Base-by-base conservation (phyloP, 345 rosid genomes). In the Odontarrhena argentea region DNA sequence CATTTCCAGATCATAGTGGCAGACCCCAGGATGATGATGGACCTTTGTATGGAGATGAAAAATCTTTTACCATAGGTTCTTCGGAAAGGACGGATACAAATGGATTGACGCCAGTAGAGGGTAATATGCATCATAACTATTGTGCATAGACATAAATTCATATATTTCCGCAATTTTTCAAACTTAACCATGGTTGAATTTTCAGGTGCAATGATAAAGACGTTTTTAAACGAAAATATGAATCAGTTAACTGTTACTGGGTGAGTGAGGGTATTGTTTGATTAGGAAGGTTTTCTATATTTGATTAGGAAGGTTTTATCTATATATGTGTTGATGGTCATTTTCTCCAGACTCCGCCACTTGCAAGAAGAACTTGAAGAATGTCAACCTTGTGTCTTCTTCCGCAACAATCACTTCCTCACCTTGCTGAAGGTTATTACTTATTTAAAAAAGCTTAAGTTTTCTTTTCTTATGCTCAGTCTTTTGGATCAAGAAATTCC, bases 321-420 rank as follows among this genome's bases (percentile, higher is more conserved):
- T 46, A 2, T 32, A 28, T 46, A 52, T 2, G 54, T 4, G 8
- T 34, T 54, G 55, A 25, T 38, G 22, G n/a, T 40, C 40, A 22
- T 55, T 40, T 65, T 18, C 40, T 71, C 64, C 88, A 92, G 98
- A 79, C 90, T 93, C 37, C 83, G 79, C 73, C 70, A 69, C 75
- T 83, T 93, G 61, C 84, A 77, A 79, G 86, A 88, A 38, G 85
- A 81, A 53, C 82, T 90, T 24, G 80, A 80, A 67, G 96, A 93
- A 72, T 78, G 85, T 1, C 91, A 87, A 53, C 91, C 86, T 42
- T 90, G 98, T 78, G 94, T 90, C 45, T 90, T 88, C 69, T 88
- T 88, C 74, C 96, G 94, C 44, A 93, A 93, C 76, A 90, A 93
- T 76, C 98, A 93, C 80, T 90, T 93, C 84, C 74, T 83, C 71